Percentiles rank a stretch among this genome's conserved stretches.
phyloP scores from a whole-genome alignment of 2,329 filamentous ascomycete species.

The Westerdykella aurantiaca region DNA sequence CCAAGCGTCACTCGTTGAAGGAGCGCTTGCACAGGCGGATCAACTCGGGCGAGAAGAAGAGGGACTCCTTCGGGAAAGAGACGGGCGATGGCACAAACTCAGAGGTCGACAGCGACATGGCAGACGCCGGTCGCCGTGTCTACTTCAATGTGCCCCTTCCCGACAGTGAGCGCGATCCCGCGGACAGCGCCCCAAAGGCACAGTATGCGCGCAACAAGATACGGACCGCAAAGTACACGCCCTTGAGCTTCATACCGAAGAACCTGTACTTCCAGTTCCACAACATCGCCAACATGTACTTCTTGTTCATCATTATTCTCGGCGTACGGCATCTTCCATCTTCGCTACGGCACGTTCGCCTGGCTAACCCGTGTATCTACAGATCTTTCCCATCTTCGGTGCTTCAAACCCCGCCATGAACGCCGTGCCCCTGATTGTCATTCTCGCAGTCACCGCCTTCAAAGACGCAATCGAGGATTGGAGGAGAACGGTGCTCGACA shows the following conservation, averaged over 20 bases:
- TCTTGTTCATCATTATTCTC: conserved; percentile 92
- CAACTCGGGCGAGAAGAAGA: conserved; percentile 59
- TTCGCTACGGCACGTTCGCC: conserved; percentile 4
- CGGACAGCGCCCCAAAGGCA: conserved; percentile 66
- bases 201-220: conserved; percentile 91
- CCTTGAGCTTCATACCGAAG: conserved; percentile 90
- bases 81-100: conserved; percentile 43
- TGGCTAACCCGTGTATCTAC: conserved; percentile 19
- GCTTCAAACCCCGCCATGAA: conserved; percentile 84
- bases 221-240: conserved; percentile 93
- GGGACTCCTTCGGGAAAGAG: conserved; percentile 38
- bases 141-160: conserved; percentile 87
- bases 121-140: conserved; percentile 49
- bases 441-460: conserved; percentile 78
- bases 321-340: conserved; percentile 57
- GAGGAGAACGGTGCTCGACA: conserved; percentile 83
- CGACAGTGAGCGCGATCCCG: conserved; percentile 61
- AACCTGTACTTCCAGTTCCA: conserved; percentile 98
- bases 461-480: conserved; percentile 97
- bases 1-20: conserved; percentile 78
- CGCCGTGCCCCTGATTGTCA: conserved; percentile 87
- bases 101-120: conserved; percentile 37
- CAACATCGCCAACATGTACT: conserved; percentile 97
- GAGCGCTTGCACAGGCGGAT: conserved; percentile 63
- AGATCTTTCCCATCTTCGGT: conserved; percentile 97